A percentile compares a stretch with the other conserved stretches of the same genome.
These are phyloP conservation scores for Globisporangium lucens DNA, from an alignment of 352 stramenopile species.

Conservation along the genomic window DNA sequence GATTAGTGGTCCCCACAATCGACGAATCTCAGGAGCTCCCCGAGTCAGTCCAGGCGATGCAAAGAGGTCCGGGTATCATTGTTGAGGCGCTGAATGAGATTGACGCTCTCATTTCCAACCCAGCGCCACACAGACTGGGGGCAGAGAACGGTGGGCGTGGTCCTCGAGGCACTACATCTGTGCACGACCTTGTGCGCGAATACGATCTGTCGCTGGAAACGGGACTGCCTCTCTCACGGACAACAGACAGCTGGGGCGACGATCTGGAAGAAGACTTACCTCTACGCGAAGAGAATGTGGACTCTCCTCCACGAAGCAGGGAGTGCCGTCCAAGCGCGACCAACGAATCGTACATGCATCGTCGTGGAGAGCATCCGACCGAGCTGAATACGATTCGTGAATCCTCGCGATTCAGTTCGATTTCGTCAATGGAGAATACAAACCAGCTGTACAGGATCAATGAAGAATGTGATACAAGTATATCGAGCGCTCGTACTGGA, in stretches of 20 bases:
- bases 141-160: slow-evolving; percentile 6
- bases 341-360: not conserved
- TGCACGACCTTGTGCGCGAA: slow-evolving; percentile 43
- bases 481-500: slow-evolving; percentile 17
- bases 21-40: slow-evolving; percentile 22
- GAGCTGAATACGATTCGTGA: slow-evolving; percentile 13
- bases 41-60: slow-evolving; percentile 34
- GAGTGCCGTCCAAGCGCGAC: not conserved
- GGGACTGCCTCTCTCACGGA: slow-evolving; percentile 50
- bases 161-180: not conserved
- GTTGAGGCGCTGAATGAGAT: slow-evolving; percentile 49
- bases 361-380: slow-evolving; percentile 2
- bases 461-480: slow-evolving; percentile 15
- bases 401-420: slow-evolving; percentile 10
- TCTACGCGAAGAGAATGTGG: slow-evolving; percentile 3
- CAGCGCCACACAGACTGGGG: slow-evolving; percentile 15
- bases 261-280: slow-evolving; percentile 18
- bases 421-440: slow-evolving; percentile 8
- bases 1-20: slow-evolving; percentile 14
- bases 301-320: not conserved
- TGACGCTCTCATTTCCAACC: slow-evolving; percentile 38
- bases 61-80: slow-evolving; percentile 36
- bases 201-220: slow-evolving; percentile 51
- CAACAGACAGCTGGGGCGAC: slow-evolving; percentile 60
- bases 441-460: slow-evolving; percentile 17